Conservation (phyloP, 495 filamentous ascomycete species). For the Neurospora sp. region DNA sequence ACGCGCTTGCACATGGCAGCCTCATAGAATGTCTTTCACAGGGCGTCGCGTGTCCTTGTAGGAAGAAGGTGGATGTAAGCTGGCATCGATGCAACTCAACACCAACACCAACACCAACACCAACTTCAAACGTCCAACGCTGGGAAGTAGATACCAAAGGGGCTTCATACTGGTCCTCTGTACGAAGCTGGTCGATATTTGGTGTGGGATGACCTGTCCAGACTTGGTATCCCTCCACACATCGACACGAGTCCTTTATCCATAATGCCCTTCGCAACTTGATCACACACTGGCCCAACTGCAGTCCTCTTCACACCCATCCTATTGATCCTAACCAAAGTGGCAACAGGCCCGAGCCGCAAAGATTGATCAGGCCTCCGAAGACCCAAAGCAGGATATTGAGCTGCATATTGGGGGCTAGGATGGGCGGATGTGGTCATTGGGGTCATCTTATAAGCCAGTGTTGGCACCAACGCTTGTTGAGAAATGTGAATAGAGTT, state of each 20-base stretch:
- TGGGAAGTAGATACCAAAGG: background rate
- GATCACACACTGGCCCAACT: background rate
- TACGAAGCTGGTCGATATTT: background rate
- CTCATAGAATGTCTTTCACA: background rate
- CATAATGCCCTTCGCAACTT: background rate
- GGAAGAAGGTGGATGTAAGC: background rate
- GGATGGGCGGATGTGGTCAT: background rate
- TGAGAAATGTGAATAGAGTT: background rate
- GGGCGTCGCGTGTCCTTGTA: background rate
- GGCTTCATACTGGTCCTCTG: background rate
- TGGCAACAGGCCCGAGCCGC: background rate
- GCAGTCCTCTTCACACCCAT: background rate
- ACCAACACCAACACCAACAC: background rate
- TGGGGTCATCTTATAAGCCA: background rate
- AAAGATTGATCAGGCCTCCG: background rate
- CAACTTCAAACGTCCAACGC: background rate
- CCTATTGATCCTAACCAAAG: background rate
- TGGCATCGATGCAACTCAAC: background rate
- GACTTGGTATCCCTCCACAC: background rate
- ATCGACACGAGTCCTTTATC: background rate
- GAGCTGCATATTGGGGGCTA: background rate
- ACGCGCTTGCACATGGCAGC: too few species aligned
- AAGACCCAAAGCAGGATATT: background rate
- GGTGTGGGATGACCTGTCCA: background rate
- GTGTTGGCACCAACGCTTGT: background rate